Conservation (phyloP, 306 rosid species). For the Castanea crenata region DNA sequence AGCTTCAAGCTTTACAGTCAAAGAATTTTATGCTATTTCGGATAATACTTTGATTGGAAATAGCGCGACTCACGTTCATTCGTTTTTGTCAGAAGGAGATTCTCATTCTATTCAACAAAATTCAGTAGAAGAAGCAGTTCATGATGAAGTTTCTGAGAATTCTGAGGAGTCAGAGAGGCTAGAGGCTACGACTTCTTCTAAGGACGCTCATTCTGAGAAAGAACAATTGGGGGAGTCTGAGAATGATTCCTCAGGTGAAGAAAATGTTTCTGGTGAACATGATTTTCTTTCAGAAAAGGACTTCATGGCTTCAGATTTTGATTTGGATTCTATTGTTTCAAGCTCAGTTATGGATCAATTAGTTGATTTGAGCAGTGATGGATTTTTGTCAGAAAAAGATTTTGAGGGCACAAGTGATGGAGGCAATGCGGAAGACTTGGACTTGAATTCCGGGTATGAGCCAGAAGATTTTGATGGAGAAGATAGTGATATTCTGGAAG, state of each 20-base stretch:
- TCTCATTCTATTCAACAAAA: constrained; percentile 5
- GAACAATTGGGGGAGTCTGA: constrained; percentile 12
- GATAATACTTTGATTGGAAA: constrained; percentile 10
- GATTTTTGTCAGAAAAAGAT: constrained; percentile 51
- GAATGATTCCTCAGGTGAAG: background rate
- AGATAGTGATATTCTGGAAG: constrained; percentile 47
- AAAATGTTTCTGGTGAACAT: background rate
- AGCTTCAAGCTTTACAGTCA: constrained; percentile 41
- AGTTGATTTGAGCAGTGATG: constrained; percentile 23
- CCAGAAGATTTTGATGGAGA: constrained; percentile 58
- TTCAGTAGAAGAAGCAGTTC: constrained; percentile 18
- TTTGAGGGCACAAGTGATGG: constrained; percentile 32
- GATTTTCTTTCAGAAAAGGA: constrained; percentile 42
- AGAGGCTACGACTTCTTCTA: background rate
- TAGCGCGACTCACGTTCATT: background rate
- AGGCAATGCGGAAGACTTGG: constrained; percentile 25
- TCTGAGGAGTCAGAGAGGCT: constrained; percentile 22
- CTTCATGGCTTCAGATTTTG: constrained; percentile 38
- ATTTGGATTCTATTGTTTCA: constrained; percentile 38
- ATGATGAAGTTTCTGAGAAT: constrained; percentile 23
- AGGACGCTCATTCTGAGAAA: constrained; percentile 16
- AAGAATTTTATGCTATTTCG: constrained; percentile 33
- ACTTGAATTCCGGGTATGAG: constrained; percentile 48
- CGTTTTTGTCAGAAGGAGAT: constrained; percentile 18
- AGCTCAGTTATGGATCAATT: constrained; percentile 22